Evolutionary conservation across 495 filamentous ascomycete species (phyloP), one percentile per base, ranked within the genome.

Genomic region (Hypoxylon trugodes): DNA sequence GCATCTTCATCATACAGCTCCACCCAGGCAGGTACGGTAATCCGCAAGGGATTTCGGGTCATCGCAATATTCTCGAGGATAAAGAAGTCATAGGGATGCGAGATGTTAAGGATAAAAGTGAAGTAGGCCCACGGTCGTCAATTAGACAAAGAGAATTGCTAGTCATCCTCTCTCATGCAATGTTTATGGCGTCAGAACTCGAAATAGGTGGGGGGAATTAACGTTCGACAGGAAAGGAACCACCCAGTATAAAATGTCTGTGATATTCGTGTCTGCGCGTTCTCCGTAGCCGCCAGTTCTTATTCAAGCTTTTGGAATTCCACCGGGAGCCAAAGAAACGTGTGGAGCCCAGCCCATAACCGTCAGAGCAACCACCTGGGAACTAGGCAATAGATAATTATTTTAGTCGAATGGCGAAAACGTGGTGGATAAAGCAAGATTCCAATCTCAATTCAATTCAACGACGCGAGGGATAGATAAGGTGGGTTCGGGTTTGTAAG

Each of bases 1-100:
- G 48, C 57, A 21, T 73, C 40, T 36, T 73, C 60, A 22, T 70
- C 68, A 25, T 73, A 70, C 5, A 73, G 53, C 50, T 73, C 70
- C 30, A 73, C 70, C 70, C 70, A 73, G 33, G 70, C 70, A 53
- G 70, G 70, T 22, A 73, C 57, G 19, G 64, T 70, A 32, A 21
- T 59, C 68, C 70, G 59, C 55, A 73, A 51, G 19, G 70, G 65
- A 55, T 73, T 73, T 41, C 57, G 65, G 68, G 65, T 61, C 70
- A 73, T 73, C 51, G 52, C 65, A 43, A 48, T 35, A 22, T 30
- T 33, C 28, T n/a, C n/a, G n/a, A 58, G 21, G 13, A 28, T 41
- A 53, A 60, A 37, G 52, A 49, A 40, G 10, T 60, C 70, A 66
- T 66, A 62, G 55, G 55, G 51, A 65, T 42, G 45, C 28, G 51